Conservation (phyloP, 2,329 filamentous ascomycete genomes). For the Penicillium psychrosexuale region DNA sequence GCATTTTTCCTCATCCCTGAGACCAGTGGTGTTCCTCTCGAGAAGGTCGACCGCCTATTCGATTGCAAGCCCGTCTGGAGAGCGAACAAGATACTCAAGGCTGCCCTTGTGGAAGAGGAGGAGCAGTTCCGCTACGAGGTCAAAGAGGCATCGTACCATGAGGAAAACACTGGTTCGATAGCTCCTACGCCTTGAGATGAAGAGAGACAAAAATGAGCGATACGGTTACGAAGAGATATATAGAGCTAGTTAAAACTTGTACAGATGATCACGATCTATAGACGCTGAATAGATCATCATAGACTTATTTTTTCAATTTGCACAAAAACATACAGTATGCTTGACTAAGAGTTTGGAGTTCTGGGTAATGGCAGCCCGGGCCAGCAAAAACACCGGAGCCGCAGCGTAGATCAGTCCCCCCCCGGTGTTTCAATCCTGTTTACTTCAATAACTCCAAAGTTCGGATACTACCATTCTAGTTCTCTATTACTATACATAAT, state of each 20-base stretch:
- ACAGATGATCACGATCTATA: constrained; percentile 1
- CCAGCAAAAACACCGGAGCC: background rate
- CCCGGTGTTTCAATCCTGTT: background rate
- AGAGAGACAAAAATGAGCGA: background rate
- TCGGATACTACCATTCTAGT: no score
- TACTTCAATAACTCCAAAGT: background rate
- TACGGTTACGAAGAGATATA: background rate
- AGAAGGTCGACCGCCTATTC: constrained; percentile 64
- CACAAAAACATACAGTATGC: background rate
- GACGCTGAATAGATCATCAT: background rate
- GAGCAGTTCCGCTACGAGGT: constrained; percentile 33
- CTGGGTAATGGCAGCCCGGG: background rate
- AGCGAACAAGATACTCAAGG: constrained; percentile 36
- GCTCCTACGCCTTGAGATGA: background rate
- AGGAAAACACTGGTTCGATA: constrained; percentile 13
- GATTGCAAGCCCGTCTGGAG: constrained; percentile 37
- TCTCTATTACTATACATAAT: background rate
- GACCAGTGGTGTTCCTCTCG: constrained; percentile 64
- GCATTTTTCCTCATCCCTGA: constrained; percentile 64
- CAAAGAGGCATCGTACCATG: constrained; percentile 23
- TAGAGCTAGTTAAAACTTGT: background rate
- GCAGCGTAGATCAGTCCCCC: background rate
- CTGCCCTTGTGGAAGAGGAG: constrained; percentile 35
- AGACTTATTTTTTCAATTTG: background rate
- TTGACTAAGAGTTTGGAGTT: background rate